Percentiles rank a stretch among this genome's conserved stretches.
These are phyloP conservation scores for Colletotrichum spinosum DNA, from an alignment of 2,329 filamentous ascomycete species.

Conservation along the genomic window DNA sequence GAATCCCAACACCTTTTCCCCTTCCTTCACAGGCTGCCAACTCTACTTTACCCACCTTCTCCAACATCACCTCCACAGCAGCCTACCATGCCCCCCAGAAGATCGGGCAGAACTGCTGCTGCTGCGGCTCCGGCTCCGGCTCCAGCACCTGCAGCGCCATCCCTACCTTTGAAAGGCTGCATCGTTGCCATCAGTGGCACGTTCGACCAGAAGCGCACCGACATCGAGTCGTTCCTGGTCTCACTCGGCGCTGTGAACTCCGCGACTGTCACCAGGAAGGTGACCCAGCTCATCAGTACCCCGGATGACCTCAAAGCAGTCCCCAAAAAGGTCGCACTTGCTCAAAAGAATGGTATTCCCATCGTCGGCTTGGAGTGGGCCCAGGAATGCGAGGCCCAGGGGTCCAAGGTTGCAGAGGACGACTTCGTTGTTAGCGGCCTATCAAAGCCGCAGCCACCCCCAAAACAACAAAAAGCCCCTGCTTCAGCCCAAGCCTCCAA, in stretches of 20 bases:
- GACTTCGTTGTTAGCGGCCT: constrained; percentile 41
- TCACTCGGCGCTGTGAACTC: constrained; percentile 62
- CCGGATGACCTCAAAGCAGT: constrained; percentile 62
- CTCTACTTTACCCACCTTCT: background rate
- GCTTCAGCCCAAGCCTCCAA: constrained; percentile 9
- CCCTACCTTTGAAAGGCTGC: constrained; percentile 57
- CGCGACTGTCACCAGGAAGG: constrained; percentile 60
- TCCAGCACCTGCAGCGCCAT: constrained; percentile 15
- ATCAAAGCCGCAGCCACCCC: constrained; percentile 9
- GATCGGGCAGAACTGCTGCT: constrained; percentile 28
- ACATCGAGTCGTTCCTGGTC: constrained; percentile 58
- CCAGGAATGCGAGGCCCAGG: constrained; percentile 61
- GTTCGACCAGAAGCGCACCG: constrained; percentile 64
- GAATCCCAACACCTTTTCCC: background rate
- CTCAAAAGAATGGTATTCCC: constrained; percentile 58
- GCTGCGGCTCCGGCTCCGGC: constrained; percentile 10
- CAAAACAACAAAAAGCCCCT: constrained; percentile 8
- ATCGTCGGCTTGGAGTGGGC: constrained; percentile 73
- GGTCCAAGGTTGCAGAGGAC: constrained; percentile 51
- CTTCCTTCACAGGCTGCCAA: background rate
- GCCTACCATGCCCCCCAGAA: constrained; percentile 33
- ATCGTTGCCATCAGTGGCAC: constrained; percentile 70
- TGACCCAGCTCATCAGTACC: constrained; percentile 69
- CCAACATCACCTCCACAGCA: constrained; percentile 8
- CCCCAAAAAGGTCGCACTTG: constrained; percentile 64